phyloP scores from a whole-genome alignment of 2,329 filamentous ascomycete species.

The Fusarium sp. region DNA sequence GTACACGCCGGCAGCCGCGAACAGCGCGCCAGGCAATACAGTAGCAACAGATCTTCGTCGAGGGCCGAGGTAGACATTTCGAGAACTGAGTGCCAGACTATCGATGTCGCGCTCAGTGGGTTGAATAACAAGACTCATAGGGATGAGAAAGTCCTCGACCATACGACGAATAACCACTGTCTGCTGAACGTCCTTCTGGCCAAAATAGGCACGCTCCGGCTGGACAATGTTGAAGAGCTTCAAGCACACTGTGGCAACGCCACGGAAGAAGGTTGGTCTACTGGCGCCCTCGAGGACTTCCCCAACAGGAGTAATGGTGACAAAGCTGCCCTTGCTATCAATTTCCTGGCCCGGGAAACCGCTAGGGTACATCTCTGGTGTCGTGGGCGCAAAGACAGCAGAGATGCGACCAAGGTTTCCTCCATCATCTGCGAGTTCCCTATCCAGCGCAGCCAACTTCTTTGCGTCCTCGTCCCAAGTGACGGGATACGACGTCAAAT shows the following conservation, averaged over 20 bases:
- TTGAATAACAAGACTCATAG: slow-evolving; percentile 76
- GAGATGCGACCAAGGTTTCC: slow-evolving; percentile 73
- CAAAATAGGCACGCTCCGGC: slow-evolving; percentile 84
- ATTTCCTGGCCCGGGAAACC: slow-evolving; percentile 77
- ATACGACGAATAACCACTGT: slow-evolving; percentile 88
- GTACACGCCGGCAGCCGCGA: slow-evolving; percentile 75
- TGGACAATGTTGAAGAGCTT: slow-evolving; percentile 67
- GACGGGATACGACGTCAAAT: slow-evolving; percentile 86
- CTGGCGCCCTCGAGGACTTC: slow-evolving; percentile 84
- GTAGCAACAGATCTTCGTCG: slow-evolving; percentile 76
- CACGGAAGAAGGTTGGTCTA: slow-evolving; percentile 93
- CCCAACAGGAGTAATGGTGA: slow-evolving; percentile 86
- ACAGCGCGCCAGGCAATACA: slow-evolving; percentile 75
- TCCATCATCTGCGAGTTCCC: slow-evolving; percentile 71
- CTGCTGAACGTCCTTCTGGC: slow-evolving; percentile 98
- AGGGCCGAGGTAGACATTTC: slow-evolving; percentile 90
- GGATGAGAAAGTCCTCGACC: slow-evolving; percentile 86
- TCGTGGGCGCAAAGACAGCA: slow-evolving; percentile 87
- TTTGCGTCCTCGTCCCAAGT: slow-evolving; percentile 84
- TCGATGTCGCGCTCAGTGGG: slow-evolving; percentile 80
- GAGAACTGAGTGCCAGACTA: slow-evolving; percentile 88
- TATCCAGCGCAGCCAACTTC: slow-evolving; percentile 73
- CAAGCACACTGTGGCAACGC: slow-evolving; percentile 95
- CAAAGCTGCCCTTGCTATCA: slow-evolving; percentile 84
- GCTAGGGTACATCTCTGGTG: slow-evolving; percentile 86